Evolutionary conservation across 1,139 yeast species (phyloP).

Genomic region (Pichia sp.): DNA sequence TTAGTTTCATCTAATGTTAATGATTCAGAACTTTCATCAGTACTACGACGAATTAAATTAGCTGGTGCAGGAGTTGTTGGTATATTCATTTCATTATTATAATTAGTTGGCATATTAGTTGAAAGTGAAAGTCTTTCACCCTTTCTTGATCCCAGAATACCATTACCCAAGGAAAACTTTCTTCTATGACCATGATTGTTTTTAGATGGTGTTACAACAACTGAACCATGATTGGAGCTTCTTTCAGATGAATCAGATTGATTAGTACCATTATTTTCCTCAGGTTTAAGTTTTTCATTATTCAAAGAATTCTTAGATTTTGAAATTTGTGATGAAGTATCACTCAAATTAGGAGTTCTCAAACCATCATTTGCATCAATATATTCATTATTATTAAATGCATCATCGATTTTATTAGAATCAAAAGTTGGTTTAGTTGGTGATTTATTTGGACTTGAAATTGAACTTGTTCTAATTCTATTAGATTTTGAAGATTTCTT

Average conservation of each 20-base stretch:
- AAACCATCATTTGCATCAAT: slow-evolving; percentile 11
- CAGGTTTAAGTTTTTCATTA: slow-evolving; percentile 1
- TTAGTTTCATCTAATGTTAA: slow-evolving; percentile 41
- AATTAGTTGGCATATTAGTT: slow-evolving; percentile 24
- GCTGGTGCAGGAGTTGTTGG: slow-evolving; percentile 41
- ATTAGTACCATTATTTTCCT: slow-evolving; percentile 6
- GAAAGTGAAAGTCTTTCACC: slow-evolving; percentile 41
- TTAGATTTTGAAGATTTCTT: slow-evolving; percentile 3
- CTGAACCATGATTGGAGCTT: slow-evolving; percentile 3
- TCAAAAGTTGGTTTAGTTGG: slow-evolving; percentile 7
- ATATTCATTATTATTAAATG: slow-evolving; percentile 4
- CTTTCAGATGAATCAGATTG: slow-evolving; percentile 11
- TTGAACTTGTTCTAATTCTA: slow-evolving; percentile 2
- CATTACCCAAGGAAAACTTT: slow-evolving; percentile 58
- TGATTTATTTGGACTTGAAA: slow-evolving; percentile 11
- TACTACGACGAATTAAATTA: slow-evolving; percentile 26
- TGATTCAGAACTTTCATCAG: slow-evolving; percentile 47
- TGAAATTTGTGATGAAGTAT: slow-evolving; percentile 7
- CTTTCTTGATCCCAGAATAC: slow-evolving; percentile 38
- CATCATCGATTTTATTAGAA: slow-evolving; percentile 9
- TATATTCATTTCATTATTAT: slow-evolving; percentile 35
- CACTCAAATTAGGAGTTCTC: slow-evolving; percentile 16
- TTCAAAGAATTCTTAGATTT: slow-evolving; percentile 4
- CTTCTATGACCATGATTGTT: slow-evolving; percentile 44
- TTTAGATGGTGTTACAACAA: slow-evolving; percentile 16